A percentile compares a stretch with the other conserved stretches of the same genome.
These are phyloP conservation scores for Kwoniella mangroviensis DNA, from an alignment of 768 basidiomycete genomes.

Conservation along the genomic window DNA sequence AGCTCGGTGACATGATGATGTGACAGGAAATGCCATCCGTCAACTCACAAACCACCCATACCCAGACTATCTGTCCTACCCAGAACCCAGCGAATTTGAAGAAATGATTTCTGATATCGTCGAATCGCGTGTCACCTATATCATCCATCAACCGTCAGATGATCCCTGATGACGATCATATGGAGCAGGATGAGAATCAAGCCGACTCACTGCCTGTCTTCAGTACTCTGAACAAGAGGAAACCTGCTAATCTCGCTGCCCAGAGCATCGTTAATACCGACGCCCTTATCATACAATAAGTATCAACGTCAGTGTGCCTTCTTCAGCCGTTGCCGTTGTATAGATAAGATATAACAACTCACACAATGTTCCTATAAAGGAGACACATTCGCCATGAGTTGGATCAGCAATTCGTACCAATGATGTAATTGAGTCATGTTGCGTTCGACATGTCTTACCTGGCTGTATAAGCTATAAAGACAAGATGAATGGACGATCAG, in stretches of 20 bases:
- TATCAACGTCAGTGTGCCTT: no score
- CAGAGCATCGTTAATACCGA: conserved; percentile 69
- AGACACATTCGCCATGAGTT: background rate
- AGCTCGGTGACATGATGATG: no score
- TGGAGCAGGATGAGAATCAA: background rate
- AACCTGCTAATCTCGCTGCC: conserved; percentile 69
- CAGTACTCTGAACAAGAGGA: conserved; percentile 71
- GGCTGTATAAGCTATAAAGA: conserved; percentile 61
- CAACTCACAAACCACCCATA: conserved; percentile 55
- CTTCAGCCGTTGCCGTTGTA: no score
- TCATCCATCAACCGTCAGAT: no score
- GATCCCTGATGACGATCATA: no score
- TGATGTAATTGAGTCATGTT: no score
- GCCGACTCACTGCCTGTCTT: conserved; percentile 63
- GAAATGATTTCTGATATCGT: conserved; percentile 70
- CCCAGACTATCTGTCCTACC: conserved; percentile 70
- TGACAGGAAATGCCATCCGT: no score
- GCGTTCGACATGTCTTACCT: conserved; percentile 50
- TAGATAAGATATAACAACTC: background rate
- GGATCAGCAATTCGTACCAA: background rate
- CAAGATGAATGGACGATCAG: conserved; percentile 3
- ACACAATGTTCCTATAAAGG: conserved; percentile 33
- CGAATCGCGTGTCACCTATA: conserved; percentile 66
- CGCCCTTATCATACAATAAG: conserved; percentile 23
- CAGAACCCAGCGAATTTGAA: conserved; percentile 70